Evolutionary conservation across 768 basidiomycete genomes (phyloP), one percentile per base, ranked within the genome.

Genomic region (Tephrocybe sp.): DNA sequence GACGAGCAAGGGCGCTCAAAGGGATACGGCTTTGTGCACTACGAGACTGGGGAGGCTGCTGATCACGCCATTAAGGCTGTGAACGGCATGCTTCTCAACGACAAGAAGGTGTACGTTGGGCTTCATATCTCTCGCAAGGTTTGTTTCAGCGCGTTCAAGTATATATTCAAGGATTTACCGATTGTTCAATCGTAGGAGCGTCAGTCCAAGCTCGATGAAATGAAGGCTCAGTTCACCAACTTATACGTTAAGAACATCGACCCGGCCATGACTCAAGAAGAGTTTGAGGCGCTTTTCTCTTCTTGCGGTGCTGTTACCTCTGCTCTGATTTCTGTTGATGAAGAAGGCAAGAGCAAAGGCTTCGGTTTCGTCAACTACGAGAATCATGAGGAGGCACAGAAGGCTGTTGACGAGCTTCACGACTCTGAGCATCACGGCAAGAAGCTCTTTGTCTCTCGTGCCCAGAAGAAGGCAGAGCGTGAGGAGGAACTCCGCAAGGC

Each of bases 281-380:
- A 97, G 64, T 96, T 99, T 64, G 78, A 85, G 59, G 73, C 78
- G 37, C 79, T 97, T 57, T 97, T 99, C 72, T 65, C 65, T 46
- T 68, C 74, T 45, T 94, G 78, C 64, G 97, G 97, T 38, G 73
- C 65, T 3, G 90, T 97, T 60, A 95, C 96, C 44, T 98, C 96
- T 36, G 90, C 93, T 39, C 74, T 95, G 61, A 69, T 99, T 51
- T 83, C 88, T 65, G 45, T 81, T 34, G 94, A 98, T 62, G 92
- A 93, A 42, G 81, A 85, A 52, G 94, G 94, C 66, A 93, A 82
- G 73, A 93, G 88, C 84, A 95, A 91, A 68, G 96, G 94, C 41
- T 98, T 99, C 60, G 97, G 96, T 47, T 99, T 99, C 68, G 95
- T 99, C 73, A 98, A 98, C 81, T 98, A 75, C 64, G 92, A 94